Evolutionary conservation across 768 basidiomycete species (phyloP).

Genomic region (Neoboletus brunneissimus): DNA sequence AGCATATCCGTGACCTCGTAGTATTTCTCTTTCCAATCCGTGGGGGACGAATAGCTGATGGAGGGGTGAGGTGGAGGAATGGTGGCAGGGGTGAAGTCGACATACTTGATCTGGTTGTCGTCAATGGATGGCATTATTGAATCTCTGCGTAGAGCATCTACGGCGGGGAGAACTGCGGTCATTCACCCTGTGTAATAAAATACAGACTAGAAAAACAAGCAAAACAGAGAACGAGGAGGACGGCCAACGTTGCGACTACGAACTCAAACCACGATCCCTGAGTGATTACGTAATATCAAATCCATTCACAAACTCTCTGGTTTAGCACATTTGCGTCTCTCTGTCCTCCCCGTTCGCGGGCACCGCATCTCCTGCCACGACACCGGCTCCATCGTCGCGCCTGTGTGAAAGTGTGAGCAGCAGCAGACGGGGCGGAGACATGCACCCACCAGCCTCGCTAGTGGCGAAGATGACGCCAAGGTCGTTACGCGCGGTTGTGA

Average conservation of each 20-base stretch:
- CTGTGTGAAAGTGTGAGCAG: constrained; percentile 35
- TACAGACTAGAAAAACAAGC: constrained; percentile 23
- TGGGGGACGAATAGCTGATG: constrained; percentile 52
- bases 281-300: constrained; percentile 20
- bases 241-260: constrained; percentile 10
- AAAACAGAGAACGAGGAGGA: not conserved
- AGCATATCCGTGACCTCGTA: constrained; percentile 83
- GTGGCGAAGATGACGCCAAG: constrained; percentile 90
- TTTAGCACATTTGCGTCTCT: constrained; percentile 85
- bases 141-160: constrained; percentile 58
- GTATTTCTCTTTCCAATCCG: constrained; percentile 79
- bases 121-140: constrained; percentile 58
- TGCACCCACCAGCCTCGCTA: constrained; percentile 70
- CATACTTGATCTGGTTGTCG: constrained; percentile 62
- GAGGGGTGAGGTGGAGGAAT: constrained; percentile 17
- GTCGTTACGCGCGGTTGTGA: constrained; percentile 87
- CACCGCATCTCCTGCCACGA: constrained; percentile 94
- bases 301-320: constrained; percentile 56
- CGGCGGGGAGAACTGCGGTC: constrained; percentile 64
- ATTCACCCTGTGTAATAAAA: constrained; percentile 34
- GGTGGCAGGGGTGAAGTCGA: constrained; percentile 9
- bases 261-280: constrained; percentile 16
- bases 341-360: constrained; percentile 72
- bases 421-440: not conserved
- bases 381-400: constrained; percentile 78